Percentiles rank a stretch among this genome's conserved stretches.
These are phyloP conservation scores for Marvania coccoides DNA, from an alignment of 139 green algal species.

Conservation along the genomic window DNA sequence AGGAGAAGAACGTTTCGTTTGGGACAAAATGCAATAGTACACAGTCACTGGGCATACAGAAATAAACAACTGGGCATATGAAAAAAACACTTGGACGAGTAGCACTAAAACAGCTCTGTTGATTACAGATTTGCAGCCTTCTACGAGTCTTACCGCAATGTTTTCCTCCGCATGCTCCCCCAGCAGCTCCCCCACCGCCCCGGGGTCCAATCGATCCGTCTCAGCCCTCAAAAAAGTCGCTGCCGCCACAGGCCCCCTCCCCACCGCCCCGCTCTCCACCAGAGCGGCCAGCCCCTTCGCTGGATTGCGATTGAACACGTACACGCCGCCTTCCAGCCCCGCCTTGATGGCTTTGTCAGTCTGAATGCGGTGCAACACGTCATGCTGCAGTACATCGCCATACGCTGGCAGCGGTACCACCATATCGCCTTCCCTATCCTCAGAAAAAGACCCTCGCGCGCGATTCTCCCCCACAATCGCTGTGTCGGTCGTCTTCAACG, in stretches of 20 bases:
- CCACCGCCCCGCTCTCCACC: conserved; percentile 14
- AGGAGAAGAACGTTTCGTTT: neutral
- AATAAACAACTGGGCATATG: no score
- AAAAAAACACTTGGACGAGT: no score
- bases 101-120: no score
- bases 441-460: no score
- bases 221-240: conserved; percentile 65
- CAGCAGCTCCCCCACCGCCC: conserved; percentile 71
- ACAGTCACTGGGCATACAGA: no score
- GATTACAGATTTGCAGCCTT: no score
- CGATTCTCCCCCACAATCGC: no score
- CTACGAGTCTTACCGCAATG: conserved; percentile 4
- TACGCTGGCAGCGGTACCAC: no score
- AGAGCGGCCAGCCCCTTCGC: conserved; percentile 22
- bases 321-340: conserved; percentile 48
- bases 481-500: no score
- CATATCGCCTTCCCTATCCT: no score
- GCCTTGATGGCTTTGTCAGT: conserved; percentile 68
- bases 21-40: neutral
- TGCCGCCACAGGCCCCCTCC: conserved; percentile 13
- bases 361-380: conserved; percentile 59
- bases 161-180: conserved; percentile 60
- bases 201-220: conserved; percentile 50
- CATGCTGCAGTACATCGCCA: neutral
- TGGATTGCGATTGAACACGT: conserved; percentile 64